A percentile compares a stretch with the other conserved stretches of the same genome.
Conservation (phyloP, 2,329 filamentous ascomycete genomes). For the Stagonosporopsis cucurbitacearum region DNA sequence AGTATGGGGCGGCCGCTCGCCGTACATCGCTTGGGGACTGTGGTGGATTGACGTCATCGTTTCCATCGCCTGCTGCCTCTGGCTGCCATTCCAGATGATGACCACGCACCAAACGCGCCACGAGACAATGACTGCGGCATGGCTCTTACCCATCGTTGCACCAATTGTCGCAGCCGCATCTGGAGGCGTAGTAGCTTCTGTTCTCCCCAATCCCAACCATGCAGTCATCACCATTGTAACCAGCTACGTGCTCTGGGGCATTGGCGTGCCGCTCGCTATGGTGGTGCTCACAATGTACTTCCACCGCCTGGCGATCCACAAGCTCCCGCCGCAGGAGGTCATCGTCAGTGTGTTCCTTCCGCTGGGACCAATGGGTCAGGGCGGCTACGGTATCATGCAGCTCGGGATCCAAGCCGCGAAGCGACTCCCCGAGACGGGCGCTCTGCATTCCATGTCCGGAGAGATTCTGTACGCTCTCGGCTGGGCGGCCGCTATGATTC, state of each 20-base stretch:
- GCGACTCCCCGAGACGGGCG: slow-evolving; percentile 49
- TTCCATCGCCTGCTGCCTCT: slow-evolving; percentile 50
- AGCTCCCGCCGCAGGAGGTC: slow-evolving; percentile 68
- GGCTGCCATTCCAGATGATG: slow-evolving; percentile 43
- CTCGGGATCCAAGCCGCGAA: slow-evolving; percentile 54
- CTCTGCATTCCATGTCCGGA: slow-evolving; percentile 53
- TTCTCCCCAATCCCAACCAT: slow-evolving; percentile 61
- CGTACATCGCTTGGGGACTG: slow-evolving; percentile 53
- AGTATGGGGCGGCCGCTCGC: slow-evolving; percentile 62
- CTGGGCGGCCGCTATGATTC: slow-evolving; percentile 56
- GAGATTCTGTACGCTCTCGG: slow-evolving; percentile 66
- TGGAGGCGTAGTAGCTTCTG: slow-evolving; percentile 66
- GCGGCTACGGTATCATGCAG: slow-evolving; percentile 65
- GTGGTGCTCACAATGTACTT: slow-evolving; percentile 71
- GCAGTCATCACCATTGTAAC: slow-evolving; percentile 66
- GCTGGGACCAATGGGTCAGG: slow-evolving; percentile 70
- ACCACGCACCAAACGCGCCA: slow-evolving; percentile 34
- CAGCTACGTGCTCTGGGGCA: slow-evolving; percentile 72
- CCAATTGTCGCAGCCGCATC: slow-evolving; percentile 69
- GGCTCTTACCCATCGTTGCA: slow-evolving; percentile 70
- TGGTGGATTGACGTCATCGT: slow-evolving; percentile 58
- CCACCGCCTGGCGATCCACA: slow-evolving; percentile 70
- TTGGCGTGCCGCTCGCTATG: slow-evolving; percentile 66
- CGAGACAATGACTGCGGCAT: slow-evolving; percentile 65
- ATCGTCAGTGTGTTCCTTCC: slow-evolving; percentile 73